Conservation (phyloP, 768 basidiomycete species). For the Clathrus columnatus region DNA sequence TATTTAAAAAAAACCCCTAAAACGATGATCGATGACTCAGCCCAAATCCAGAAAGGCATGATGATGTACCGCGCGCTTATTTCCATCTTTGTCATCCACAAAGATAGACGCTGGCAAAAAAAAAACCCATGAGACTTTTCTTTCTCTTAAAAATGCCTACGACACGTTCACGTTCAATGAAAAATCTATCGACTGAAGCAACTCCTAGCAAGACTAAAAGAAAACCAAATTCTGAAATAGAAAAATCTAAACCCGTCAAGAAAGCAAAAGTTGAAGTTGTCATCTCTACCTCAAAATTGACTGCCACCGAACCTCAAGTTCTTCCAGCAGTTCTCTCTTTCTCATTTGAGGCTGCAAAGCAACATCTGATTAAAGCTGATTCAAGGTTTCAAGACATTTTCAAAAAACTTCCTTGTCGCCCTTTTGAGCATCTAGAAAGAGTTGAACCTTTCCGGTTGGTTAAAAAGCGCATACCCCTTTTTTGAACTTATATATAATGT, state of each 20-base stretch:
- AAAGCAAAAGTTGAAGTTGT: background rate
- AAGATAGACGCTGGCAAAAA: background rate
- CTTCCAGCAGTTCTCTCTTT: constrained; percentile 70
- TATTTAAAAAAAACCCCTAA: too few species aligned
- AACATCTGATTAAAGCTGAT: constrained; percentile 60
- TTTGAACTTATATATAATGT: constrained; percentile 59
- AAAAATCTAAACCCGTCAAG: background rate
- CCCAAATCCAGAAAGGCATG: too few species aligned
- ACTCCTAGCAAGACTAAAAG: background rate
- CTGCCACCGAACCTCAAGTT: constrained; percentile 18
- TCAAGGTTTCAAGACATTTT: constrained; percentile 66
- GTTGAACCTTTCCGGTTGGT: constrained; percentile 77
- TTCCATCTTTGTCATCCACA: background rate
- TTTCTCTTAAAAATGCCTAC: constrained; percentile 7
- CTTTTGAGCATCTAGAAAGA: constrained; percentile 63
- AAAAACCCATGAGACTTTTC: too few species aligned
- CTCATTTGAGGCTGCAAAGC: constrained; percentile 66
- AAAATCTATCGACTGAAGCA: constrained; percentile 2
- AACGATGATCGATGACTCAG: too few species aligned
- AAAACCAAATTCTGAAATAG: background rate
- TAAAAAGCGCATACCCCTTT: constrained; percentile 43
- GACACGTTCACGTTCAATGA: constrained; percentile 9
- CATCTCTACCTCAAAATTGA: too few species aligned
- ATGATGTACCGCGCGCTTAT: too few species aligned
- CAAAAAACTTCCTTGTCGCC: constrained; percentile 54